phyloP scores from a whole-genome alignment of 169 alveolate species.

The Plasmodium adleri region DNA sequence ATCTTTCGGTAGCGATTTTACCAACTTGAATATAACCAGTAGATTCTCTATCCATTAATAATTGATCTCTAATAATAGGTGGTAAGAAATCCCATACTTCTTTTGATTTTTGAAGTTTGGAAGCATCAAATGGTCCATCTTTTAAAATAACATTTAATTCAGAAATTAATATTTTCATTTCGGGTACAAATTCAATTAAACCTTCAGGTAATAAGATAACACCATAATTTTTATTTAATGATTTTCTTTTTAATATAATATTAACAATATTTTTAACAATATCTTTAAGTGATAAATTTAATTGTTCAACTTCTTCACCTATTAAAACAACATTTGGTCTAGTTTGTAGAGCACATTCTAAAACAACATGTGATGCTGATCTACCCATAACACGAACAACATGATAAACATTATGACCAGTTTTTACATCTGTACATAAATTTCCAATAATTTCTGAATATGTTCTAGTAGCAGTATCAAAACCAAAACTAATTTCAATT shows the following conservation, averaged over 20 bases:
- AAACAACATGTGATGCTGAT: constrained; percentile 98
- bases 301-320: constrained; percentile 95
- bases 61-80: constrained; percentile 93
- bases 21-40: constrained; percentile 99
- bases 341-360: constrained; percentile 97
- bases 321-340: constrained; percentile 95
- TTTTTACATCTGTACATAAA: constrained; percentile 93
- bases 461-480: constrained; percentile 98
- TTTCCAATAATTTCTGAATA: constrained; percentile 97
- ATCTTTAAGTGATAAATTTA: constrained; percentile 90
- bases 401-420: constrained; percentile 95
- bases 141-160: constrained; percentile 94
- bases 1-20: constrained; percentile 98
- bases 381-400: constrained; percentile 99
- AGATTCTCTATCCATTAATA: constrained; percentile 98
- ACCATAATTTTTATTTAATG: constrained; percentile 94
- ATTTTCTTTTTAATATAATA: constrained; percentile 92
- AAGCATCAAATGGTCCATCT: constrained; percentile 75
- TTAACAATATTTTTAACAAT: constrained; percentile 92
- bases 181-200: constrained; percentile 97
- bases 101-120: constrained; percentile 78
- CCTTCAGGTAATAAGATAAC: constrained; percentile 98
- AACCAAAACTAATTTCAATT: constrained; percentile 98
- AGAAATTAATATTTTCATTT: constrained; percentile 91
- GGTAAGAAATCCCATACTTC: constrained; percentile 93